phyloP scores from a whole-genome alignment of 2,329 filamentous ascomycete genomes.

The Chaetomium sp. region DNA sequence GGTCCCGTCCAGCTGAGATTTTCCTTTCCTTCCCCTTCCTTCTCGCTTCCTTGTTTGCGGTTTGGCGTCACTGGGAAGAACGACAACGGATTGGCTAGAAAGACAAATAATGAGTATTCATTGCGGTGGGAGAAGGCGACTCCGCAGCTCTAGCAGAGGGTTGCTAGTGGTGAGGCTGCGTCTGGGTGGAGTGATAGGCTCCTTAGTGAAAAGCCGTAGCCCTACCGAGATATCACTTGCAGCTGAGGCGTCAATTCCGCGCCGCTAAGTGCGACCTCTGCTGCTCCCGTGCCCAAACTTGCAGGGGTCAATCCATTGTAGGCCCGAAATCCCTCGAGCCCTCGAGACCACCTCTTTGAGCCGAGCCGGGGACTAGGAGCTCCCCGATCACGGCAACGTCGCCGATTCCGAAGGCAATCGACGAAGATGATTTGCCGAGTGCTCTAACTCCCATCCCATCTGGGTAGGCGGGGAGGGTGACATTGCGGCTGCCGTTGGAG shows the following conservation, averaged over 20 bases:
- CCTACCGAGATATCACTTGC: conserved; percentile 2
- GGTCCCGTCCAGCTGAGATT: neutral
- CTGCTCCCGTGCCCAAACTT: neutral
- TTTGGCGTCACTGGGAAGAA: too few relatives aligned
- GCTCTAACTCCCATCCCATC: neutral
- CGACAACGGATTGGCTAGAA: too few relatives aligned
- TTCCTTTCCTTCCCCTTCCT: neutral
- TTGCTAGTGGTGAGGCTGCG: neutral
- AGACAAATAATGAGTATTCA: too few relatives aligned
- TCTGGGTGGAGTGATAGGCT: too few relatives aligned
- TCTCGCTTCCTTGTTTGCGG: too few relatives aligned
- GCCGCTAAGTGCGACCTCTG: neutral
- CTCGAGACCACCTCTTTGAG: neutral
- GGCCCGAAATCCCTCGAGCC: neutral
- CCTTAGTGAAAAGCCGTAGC: neutral
- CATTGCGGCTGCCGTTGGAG: conserved; percentile 1
- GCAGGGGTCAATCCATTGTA: neutral
- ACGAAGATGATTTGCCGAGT: conserved; percentile 7
- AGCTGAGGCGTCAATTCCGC: neutral
- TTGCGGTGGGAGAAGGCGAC: neutral
- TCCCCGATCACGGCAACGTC: conserved; percentile 1
- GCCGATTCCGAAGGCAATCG: neutral
- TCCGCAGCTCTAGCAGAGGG: neutral
- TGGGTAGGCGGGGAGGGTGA: neutral
- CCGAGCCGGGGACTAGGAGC: neutral